These are phyloP conservation scores for Cunninghamia lanceolata DNA, from an alignment of 75 land plant species.

Conservation along the genomic window DNA sequence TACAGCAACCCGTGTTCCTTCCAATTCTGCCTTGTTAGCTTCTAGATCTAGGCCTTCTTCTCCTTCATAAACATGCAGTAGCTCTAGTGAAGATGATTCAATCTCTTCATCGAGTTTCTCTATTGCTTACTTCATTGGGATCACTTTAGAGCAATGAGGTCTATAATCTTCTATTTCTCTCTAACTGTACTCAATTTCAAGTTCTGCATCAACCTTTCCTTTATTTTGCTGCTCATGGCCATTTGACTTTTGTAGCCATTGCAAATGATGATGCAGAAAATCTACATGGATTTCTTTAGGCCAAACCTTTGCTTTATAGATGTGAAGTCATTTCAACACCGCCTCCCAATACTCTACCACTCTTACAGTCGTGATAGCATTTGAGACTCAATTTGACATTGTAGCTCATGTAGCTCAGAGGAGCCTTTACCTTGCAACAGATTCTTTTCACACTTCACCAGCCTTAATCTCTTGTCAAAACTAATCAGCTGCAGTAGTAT, in stretches of 20 bases:
- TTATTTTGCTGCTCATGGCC: constrained; percentile 25
- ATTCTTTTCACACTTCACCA: too few species aligned
- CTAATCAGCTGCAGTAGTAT: constrained; percentile 66
- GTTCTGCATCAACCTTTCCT: constrained; percentile 28
- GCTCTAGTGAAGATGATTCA: constrained; percentile 94
- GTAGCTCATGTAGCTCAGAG: constrained; percentile 52
- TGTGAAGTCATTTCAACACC: constrained; percentile 82
- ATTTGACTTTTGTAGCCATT: constrained; percentile 52
- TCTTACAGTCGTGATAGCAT: constrained; percentile 93
- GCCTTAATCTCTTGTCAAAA: constrained; percentile 95
- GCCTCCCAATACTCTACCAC: constrained; percentile 98
- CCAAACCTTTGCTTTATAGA: constrained; percentile 92
- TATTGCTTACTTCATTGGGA: constrained; percentile 15
- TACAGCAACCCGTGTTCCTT: constrained; percentile 70
- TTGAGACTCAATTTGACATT: constrained; percentile 68
- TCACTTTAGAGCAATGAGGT: constrained; percentile 55
- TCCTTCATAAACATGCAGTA: constrained; percentile 75
- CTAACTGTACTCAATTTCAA: constrained; percentile 17
- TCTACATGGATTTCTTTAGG: constrained; percentile 81
- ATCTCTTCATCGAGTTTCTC: constrained; percentile 67
- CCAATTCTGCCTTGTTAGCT: constrained; percentile 79
- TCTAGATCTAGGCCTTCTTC: constrained; percentile 94
- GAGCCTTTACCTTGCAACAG: constrained; percentile 69
- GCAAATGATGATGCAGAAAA: constrained; percentile 74
- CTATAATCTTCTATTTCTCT: constrained; percentile 25